phyloP scores from a whole-genome alignment of 73 alveolate genomes.

The Paramecium bursaria region DNA sequence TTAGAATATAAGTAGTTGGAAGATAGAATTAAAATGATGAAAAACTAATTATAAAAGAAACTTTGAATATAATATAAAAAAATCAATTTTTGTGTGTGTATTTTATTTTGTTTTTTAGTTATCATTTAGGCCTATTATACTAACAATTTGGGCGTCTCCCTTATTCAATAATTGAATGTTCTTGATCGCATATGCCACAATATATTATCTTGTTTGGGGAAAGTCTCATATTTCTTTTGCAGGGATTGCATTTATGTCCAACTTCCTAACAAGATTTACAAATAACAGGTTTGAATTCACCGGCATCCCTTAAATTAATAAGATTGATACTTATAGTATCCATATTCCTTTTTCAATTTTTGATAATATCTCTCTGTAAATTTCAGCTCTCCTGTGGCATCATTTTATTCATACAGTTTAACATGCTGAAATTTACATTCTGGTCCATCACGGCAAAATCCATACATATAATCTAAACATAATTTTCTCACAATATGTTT shows the following conservation, averaged over 20 bases:
- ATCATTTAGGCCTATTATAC: too few species aligned
- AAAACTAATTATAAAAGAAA: too few species aligned
- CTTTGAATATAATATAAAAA: too few species aligned
- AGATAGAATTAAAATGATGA: neutral
- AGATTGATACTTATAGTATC: neutral
- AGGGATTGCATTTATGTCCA: conserved; percentile 52
- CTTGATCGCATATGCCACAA: conserved; percentile 40
- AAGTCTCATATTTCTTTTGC: conserved; percentile 33
- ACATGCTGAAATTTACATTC: conserved; percentile 49
- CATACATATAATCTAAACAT: conserved; percentile 59
- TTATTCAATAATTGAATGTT: conserved; percentile 42
- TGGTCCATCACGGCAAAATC: conserved; percentile 60
- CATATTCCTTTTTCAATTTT: conserved; percentile 39
- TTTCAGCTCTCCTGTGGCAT: conserved; percentile 20
- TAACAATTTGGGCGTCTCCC: too few species aligned
- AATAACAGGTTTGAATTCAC: conserved; percentile 44
- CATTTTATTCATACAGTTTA: conserved; percentile 43
- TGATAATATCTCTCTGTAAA: conserved; percentile 44
- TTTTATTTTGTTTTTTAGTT: too few species aligned
- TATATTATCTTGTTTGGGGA: conserved; percentile 16
- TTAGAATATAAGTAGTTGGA: neutral
- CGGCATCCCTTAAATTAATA: neutral
- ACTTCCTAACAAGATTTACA: conserved; percentile 60
- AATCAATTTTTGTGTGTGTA: too few species aligned
- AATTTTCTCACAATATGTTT: conserved; percentile 51